These are phyloP conservation scores for Colletotrichum tofieldiae DNA, from an alignment of 2,329 filamentous ascomycete species.

Conservation along the genomic window DNA sequence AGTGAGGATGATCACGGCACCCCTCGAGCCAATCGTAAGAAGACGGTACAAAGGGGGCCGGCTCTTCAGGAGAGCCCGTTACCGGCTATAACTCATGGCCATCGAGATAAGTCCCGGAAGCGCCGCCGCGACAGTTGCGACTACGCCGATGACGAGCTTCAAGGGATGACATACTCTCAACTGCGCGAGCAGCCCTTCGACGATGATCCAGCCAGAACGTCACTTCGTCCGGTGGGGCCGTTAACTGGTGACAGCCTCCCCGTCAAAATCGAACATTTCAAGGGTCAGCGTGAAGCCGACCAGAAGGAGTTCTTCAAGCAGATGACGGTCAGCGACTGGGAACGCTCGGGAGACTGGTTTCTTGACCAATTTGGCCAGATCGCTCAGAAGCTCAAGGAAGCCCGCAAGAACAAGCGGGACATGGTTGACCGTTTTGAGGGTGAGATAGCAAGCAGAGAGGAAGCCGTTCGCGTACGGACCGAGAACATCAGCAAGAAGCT, in stretches of 20 bases:
- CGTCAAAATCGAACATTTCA: constrained; percentile 66
- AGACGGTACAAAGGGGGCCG: constrained; percentile 45
- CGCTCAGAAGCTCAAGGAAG: constrained; percentile 63
- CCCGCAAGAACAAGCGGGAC: constrained; percentile 65
- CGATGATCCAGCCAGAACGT: constrained; percentile 68
- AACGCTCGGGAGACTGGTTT: constrained; percentile 74
- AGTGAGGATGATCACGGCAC: constrained; percentile 41
- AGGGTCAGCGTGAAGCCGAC: constrained; percentile 60
- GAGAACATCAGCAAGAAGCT: constrained; percentile 71
- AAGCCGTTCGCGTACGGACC: constrained; percentile 67
- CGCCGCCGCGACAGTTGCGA: constrained; percentile 64
- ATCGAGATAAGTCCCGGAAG: constrained; percentile 51
- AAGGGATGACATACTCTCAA: constrained; percentile 67
- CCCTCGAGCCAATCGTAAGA: constrained; percentile 43
- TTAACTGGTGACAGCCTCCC: constrained; percentile 60
- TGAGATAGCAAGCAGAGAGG: constrained; percentile 70
- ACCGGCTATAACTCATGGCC: constrained; percentile 36
- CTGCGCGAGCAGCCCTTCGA: constrained; percentile 70
- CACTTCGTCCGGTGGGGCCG: constrained; percentile 53
- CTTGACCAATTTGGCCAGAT: constrained; percentile 67
- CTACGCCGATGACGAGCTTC: constrained; percentile 71
- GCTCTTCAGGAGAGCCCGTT: constrained; percentile 44
- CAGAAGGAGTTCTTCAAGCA: constrained; percentile 67
- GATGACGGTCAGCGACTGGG: constrained; percentile 72
- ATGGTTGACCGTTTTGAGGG: constrained; percentile 67